A percentile compares a stretch with the other conserved stretches of the same genome.
Conservation (phyloP, 768 basidiomycete species). For the Holtermannia corniformis region DNA sequence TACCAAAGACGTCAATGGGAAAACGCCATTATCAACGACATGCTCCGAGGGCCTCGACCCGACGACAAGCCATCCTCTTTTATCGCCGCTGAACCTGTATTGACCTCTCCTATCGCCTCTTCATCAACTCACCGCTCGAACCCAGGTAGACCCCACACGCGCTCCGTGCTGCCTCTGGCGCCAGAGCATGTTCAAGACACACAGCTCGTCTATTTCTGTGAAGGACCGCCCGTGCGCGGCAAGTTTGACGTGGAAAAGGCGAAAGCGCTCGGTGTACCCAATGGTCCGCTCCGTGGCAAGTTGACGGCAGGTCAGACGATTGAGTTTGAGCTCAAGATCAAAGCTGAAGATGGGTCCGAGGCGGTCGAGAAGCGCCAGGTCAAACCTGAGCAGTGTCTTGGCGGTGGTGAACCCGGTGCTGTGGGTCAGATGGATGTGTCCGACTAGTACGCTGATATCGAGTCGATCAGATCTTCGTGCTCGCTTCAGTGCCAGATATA, state of each 20-base stretch:
- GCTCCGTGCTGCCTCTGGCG: conserved; percentile 14
- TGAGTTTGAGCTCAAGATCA: conserved; percentile 31
- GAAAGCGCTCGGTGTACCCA: conserved; percentile 53
- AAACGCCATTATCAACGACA: conserved; percentile 29
- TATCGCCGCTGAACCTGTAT: background rate
- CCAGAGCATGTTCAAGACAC: conserved; percentile 15
- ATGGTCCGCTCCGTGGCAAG: conserved; percentile 51
- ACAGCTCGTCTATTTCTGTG: conserved; percentile 36
- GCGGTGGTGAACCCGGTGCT: conserved; percentile 25
- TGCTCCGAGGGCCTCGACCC: conserved; percentile 27
- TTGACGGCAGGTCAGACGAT: conserved; percentile 61
- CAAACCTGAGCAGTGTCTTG: conserved; percentile 34
- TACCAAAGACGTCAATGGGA: conserved; percentile 23
- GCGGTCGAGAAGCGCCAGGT: conserved; percentile 28
- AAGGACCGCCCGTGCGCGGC: conserved; percentile 47
- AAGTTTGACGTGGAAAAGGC: conserved; percentile 69
- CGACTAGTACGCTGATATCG: conserved; percentile 11
- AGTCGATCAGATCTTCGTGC: conserved; percentile 57
- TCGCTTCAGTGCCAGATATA: conserved; percentile 57
- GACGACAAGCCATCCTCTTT: background rate
- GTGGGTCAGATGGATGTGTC: conserved; percentile 22
- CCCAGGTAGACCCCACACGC: conserved; percentile 8
- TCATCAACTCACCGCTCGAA: conserved; percentile 7
- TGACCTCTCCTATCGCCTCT: background rate
- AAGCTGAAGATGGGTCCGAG: conserved; percentile 16